A percentile compares a stretch with the other conserved stretches of the same genome.
Evolutionary conservation across 2,329 filamentous ascomycete species (phyloP).

Genomic region (Fulvia fulva): DNA sequence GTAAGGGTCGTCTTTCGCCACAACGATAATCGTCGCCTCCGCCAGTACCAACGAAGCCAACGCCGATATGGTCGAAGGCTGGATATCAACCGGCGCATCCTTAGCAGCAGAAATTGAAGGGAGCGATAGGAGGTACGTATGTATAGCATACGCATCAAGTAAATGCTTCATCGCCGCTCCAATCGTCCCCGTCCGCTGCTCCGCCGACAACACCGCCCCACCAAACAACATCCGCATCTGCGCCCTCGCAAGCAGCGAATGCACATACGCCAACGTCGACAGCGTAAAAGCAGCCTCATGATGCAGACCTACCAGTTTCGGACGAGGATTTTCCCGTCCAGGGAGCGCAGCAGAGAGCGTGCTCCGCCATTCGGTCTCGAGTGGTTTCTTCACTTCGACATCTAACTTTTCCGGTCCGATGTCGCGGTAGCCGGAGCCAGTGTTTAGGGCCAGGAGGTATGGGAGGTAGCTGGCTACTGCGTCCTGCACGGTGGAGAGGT

Average conservation of each 20-base stretch:
- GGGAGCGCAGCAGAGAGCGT: conserved; percentile 66
- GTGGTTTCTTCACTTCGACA: conserved; percentile 61
- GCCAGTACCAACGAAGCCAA: conserved; percentile 65
- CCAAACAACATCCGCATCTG: conserved; percentile 71
- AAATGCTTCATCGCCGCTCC: conserved; percentile 72
- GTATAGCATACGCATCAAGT: conserved; percentile 73
- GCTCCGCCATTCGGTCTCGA: conserved; percentile 76
- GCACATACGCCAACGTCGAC: conserved; percentile 69
- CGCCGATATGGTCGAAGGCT: conserved; percentile 42
- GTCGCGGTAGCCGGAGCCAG: conserved; percentile 51
- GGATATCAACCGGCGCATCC: conserved; percentile 40
- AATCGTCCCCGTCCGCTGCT: conserved; percentile 67
- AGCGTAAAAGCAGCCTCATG: conserved; percentile 80
- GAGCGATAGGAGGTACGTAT: conserved; percentile 59
- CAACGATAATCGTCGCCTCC: conserved; percentile 83
- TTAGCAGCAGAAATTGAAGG: conserved; percentile 48
- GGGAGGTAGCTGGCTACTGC: conserved; percentile 75
- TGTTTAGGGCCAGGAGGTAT: conserved; percentile 75
- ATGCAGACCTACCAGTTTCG: conserved; percentile 69
- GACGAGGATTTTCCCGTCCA: conserved; percentile 61
- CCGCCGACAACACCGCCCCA: conserved; percentile 56
- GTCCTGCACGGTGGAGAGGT: conserved; percentile 66
- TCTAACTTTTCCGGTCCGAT: conserved; percentile 61
- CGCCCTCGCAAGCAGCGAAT: conserved; percentile 68
- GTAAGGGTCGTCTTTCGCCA: conserved; percentile 93